These are phyloP conservation scores for Sindora glabra DNA, from an alignment of 306 rosid genomes.

Conservation along the genomic window DNA sequence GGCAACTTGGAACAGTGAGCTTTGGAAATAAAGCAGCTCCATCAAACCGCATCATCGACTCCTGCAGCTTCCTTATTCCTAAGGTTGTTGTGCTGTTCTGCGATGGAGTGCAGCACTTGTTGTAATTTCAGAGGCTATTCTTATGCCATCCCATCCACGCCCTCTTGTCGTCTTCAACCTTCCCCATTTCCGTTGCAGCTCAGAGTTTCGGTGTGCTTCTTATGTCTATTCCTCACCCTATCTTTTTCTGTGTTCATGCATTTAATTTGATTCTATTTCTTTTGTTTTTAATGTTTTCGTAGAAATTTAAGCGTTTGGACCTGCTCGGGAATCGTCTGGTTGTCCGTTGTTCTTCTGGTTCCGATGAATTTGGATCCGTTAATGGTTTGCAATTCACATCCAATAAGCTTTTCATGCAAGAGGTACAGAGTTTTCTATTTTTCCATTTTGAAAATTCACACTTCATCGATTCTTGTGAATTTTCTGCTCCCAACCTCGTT, in stretches of 20 bases:
- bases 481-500: background rate
- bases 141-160: conserved; percentile 37
- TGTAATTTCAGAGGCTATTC: conserved; percentile 56
- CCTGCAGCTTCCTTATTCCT: conserved; percentile 15
- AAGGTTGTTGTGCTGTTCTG: background rate
- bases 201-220: conserved; percentile 36
- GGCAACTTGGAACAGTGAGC: too few relatives aligned
- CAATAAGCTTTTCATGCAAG: conserved; percentile 75
- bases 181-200: conserved; percentile 31
- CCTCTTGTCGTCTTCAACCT: conserved; percentile 37
- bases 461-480: background rate
- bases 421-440: conserved; percentile 38
- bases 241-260: background rate
- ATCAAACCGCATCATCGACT: too few relatives aligned
- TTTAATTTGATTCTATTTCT: background rate
- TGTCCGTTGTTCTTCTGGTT: conserved; percentile 52
- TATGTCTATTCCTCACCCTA: background rate
- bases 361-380: conserved; percentile 43
- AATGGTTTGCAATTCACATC: conserved; percentile 56
- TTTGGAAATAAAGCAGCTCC: too few relatives aligned
- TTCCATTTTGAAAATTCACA: background rate
- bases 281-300: background rate
- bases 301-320: conserved; percentile 57
- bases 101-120: conserved; percentile 55
- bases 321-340: conserved; percentile 34